phyloP scores from a whole-genome alignment of 768 basidiomycete genomes.

The Suillus hirtellus region DNA sequence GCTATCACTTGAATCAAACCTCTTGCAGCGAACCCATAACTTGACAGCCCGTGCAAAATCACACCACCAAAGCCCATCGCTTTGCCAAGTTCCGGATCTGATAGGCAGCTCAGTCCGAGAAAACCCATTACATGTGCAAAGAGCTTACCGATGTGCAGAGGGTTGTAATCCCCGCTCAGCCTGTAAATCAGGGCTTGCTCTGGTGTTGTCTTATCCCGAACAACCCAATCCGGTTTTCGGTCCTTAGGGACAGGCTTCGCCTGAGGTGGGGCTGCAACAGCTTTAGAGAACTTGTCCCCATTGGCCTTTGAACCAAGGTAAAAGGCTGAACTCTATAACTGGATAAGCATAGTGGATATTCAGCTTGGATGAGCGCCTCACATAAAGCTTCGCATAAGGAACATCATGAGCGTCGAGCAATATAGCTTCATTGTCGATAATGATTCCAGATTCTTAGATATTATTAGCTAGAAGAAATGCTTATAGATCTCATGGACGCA shows the following conservation, averaged over 20 bases:
- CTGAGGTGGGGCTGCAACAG: conserved; percentile 58
- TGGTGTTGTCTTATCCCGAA: conserved; percentile 60
- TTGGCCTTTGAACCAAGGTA: conserved; percentile 67
- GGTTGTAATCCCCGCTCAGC: conserved; percentile 78
- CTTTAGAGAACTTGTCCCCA: conserved; percentile 61
- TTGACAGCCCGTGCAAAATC: conserved; percentile 83
- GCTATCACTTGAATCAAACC: conserved; percentile 67
- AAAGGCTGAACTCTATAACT: conserved; percentile 59
- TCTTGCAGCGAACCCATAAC: conserved; percentile 81
- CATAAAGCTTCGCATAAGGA: conserved; percentile 63
- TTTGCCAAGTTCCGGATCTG: conserved; percentile 75
- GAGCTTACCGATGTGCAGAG: conserved; percentile 65
- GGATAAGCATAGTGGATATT: background rate
- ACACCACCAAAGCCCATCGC: conserved; percentile 78
- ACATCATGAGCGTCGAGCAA: conserved; percentile 65
- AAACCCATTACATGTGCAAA: background rate
- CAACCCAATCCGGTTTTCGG: conserved; percentile 59
- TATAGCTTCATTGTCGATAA: conserved; percentile 61
- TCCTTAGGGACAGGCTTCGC: conserved; percentile 62
- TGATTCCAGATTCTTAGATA: conserved; percentile 67
- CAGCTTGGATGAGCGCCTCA: conserved; percentile 27
- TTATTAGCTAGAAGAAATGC: background rate
- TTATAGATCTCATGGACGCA: conserved; percentile 34
- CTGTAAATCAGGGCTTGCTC: conserved; percentile 74
- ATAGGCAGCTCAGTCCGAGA: background rate